phyloP scores from a whole-genome alignment of 805 yeast genomes.

The Lipomyces yamanashiensis region DNA sequence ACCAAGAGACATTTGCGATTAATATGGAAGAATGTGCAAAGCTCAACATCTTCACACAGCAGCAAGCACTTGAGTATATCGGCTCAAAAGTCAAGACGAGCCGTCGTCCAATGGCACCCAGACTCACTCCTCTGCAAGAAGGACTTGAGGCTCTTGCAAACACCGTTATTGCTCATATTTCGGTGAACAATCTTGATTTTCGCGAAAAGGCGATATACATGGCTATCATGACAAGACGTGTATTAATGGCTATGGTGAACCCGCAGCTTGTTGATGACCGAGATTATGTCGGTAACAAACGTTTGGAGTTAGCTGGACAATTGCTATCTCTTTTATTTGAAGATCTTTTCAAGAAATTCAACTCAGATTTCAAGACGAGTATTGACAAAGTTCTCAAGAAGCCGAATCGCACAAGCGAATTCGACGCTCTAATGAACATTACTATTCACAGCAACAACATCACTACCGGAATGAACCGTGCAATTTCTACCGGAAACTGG shows the following conservation, averaged over 20 bases:
- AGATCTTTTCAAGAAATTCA: slow-evolving; percentile 95
- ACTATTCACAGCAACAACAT: slow-evolving; percentile 91
- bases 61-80: slow-evolving; percentile 87
- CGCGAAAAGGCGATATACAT: slow-evolving; percentile 92
- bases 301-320: slow-evolving; percentile 97
- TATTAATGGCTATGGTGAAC: slow-evolving; percentile 91
- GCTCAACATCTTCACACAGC: slow-evolving; percentile 84
- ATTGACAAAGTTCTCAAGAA: slow-evolving; percentile 92
- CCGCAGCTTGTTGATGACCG: slow-evolving; percentile 97
- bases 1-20: slow-evolving; percentile 89
- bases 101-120: slow-evolving; percentile 83
- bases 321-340: slow-evolving; percentile 92
- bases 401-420: slow-evolving; percentile 92
- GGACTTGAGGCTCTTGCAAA: slow-evolving; percentile 92
- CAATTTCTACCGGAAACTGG: slow-evolving; percentile 99
- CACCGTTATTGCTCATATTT: slow-evolving; percentile 91
- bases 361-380: slow-evolving; percentile 89
- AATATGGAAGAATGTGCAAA: slow-evolving; percentile 93
- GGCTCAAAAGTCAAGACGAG: slow-evolving; percentile 92
- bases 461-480: slow-evolving; percentile 91
- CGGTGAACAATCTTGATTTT: slow-evolving; percentile 82
- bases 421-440: slow-evolving; percentile 88
- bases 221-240: slow-evolving; percentile 96
- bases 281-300: slow-evolving; percentile 97
- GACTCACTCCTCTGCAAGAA: slow-evolving; percentile 80